These are phyloP conservation scores for Fusarium concolor DNA, from an alignment of 2,329 filamentous ascomycete genomes.

Conservation along the genomic window DNA sequence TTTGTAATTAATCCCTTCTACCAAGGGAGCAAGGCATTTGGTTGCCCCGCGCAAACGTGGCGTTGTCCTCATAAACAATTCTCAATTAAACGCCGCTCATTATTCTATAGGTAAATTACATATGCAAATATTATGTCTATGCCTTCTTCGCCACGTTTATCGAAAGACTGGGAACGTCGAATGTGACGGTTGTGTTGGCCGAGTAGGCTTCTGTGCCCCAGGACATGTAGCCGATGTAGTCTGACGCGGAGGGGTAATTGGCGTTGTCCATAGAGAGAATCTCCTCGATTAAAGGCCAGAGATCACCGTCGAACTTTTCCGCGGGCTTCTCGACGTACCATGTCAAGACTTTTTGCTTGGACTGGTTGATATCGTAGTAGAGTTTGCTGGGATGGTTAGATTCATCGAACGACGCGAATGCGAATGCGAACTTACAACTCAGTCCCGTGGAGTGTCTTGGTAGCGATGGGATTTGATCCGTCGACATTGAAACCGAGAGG, in stretches of 20 bases:
- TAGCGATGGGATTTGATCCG: slow-evolving; percentile 48
- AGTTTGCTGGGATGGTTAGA: slow-evolving; percentile 49
- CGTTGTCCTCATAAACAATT: slow-evolving; percentile 1
- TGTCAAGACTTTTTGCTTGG: slow-evolving; percentile 60
- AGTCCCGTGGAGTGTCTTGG: slow-evolving; percentile 54
- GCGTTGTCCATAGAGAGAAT: slow-evolving; percentile 51
- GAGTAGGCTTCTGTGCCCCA: slow-evolving; percentile 65
- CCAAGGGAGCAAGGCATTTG: slow-evolving; percentile 6
- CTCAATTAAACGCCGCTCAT: slow-evolving; percentile 25
- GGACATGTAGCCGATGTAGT: slow-evolving; percentile 64
- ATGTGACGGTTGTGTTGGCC: slow-evolving; percentile 59
- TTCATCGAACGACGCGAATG: background rate
- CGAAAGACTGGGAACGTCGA: slow-evolving; percentile 55
- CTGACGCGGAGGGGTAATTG: slow-evolving; percentile 52
- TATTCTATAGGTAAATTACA: slow-evolving; percentile 34
- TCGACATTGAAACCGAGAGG: slow-evolving; percentile 57
- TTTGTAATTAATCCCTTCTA: slow-evolving; percentile 7
- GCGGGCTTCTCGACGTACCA: slow-evolving; percentile 57
- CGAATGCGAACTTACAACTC: slow-evolving; percentile 53
- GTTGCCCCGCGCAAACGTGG: slow-evolving; percentile 17
- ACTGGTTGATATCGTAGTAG: slow-evolving; percentile 55
- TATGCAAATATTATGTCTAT: slow-evolving; percentile 13
- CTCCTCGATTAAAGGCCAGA: slow-evolving; percentile 58
- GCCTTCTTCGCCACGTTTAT: slow-evolving; percentile 50
- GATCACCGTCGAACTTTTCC: slow-evolving; percentile 59